Base-by-base conservation (phyloP, 139 green algal genomes). In the Penium margaritaceum region DNA sequence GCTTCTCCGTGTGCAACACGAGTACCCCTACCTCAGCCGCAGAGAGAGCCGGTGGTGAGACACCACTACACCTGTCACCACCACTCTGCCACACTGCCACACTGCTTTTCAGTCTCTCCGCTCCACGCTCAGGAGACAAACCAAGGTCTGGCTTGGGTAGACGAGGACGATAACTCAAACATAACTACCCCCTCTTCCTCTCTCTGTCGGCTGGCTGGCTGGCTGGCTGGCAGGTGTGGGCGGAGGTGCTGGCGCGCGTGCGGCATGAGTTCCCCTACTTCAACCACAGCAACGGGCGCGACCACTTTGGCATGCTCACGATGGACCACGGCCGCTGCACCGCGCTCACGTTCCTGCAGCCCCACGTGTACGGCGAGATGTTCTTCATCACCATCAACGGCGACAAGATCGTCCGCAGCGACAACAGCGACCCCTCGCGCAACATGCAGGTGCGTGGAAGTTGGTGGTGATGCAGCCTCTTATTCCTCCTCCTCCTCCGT, bases 261-360 rank as follows among this genome's bases (percentile, higher is more conserved):
- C 0, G 51, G n/a, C 29, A 27, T 9, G 51, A 60, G 15, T 24
- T 33, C n/a, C 74, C 74, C 5, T 80, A 80, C 54, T 80, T 65
- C 21, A 65, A 66, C 34, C 58, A 58, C 5, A 69, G 32, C 29
- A 73, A 75, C 27, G 75, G 75, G 0, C 2, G 69, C 17, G 75
- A 82, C 29, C 75, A 82, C 35, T 58, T 82, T 7, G 53, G 1
- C 24, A 37, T 76, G 2, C 17, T 15, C 5, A 54, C 62, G 21
- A n/a, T 54, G 1, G 62, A 69, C 32, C 62, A 69, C 62, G 62
- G 62, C 34, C 62, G 62, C 32, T 69, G 62, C 62, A 24, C 34
- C 34, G n/a, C 32, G 24, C 62, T 69, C 33, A 47, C 34, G 33
- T 69, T 69, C 30, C 17, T 51, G 34, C 33, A 69, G 17, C 62